Conservation (phyloP, 768 basidiomycete species). For the Naematelia encephala region DNA sequence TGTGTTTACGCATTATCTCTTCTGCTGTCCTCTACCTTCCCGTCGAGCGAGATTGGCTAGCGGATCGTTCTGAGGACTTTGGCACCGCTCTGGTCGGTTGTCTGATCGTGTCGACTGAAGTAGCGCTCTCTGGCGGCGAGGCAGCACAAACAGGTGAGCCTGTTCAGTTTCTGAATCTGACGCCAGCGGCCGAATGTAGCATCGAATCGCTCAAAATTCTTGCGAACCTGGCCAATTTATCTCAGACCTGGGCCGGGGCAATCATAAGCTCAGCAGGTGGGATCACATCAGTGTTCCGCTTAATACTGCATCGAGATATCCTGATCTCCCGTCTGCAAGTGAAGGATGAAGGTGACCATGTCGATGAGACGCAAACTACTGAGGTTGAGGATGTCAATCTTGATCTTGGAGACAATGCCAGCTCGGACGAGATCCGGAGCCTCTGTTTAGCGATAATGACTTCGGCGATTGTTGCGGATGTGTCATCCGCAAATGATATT, state of each 20-base stretch:
- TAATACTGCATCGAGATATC: not conserved
- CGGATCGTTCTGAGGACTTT: not conserved
- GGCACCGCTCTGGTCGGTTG: not conserved
- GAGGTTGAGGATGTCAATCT: not conserved
- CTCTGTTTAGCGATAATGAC: not conserved
- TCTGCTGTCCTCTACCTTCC: constrained; percentile 1
- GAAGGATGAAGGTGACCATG: not conserved
- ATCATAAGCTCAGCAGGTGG: not conserved
- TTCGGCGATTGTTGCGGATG: not conserved
- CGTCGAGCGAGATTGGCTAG: not conserved
- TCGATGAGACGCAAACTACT: not conserved
- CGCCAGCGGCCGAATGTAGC: not conserved
- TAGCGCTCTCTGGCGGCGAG: not conserved
- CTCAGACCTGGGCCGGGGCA: constrained; percentile 2
- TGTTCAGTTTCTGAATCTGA: not conserved
- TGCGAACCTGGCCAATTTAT: constrained; percentile 8
- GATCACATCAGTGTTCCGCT: not conserved
- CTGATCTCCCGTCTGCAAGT: not conserved
- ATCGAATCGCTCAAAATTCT: constrained; percentile 11
- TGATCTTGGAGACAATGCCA: not conserved
- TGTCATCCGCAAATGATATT: not conserved
- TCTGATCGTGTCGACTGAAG: not conserved
- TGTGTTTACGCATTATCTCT: constrained; percentile 1
- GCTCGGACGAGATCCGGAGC: not conserved
- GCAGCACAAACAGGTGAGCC: not conserved